Conservation (phyloP, 495 filamentous ascomycete species). For the Aspergillus nidulans region DNA sequence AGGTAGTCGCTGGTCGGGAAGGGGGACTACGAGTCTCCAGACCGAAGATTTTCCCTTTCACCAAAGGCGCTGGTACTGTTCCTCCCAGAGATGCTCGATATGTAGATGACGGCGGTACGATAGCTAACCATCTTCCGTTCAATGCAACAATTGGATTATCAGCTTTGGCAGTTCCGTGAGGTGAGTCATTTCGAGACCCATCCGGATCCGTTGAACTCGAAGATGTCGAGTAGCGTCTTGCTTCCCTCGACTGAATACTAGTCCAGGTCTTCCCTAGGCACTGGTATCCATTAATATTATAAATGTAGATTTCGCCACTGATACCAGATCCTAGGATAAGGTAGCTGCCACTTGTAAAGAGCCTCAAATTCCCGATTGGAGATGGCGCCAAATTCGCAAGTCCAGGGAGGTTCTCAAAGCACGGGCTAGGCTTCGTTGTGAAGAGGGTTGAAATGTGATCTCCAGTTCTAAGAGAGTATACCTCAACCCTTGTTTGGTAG, state of each 20-base stretch:
- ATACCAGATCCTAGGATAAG: conserved; percentile 70
- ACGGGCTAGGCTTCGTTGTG: conserved; percentile 46
- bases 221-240: conserved; percentile 47
- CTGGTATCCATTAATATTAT: conserved; percentile 60
- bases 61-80: conserved; percentile 36
- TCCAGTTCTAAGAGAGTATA: conserved; percentile 72
- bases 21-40: conserved; percentile 67
- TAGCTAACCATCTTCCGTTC: conserved; percentile 77
- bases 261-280: conserved; percentile 90
- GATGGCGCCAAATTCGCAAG: conserved; percentile 49
- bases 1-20: conserved; percentile 67
- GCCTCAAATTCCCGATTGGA: conserved; percentile 64
- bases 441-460: conserved; percentile 66
- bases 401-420: conserved; percentile 39
- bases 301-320: conserved; percentile 84
- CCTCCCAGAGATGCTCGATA: conserved; percentile 66
- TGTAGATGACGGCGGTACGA: conserved; percentile 65
- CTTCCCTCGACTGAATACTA: conserved; percentile 56
- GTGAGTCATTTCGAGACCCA: conserved; percentile 47
- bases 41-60: conserved; percentile 56
- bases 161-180: conserved; percentile 36
- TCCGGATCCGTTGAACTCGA: conserved; percentile 52
- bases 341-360: conserved; percentile 63
- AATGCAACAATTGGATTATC: conserved; percentile 69
- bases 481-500: conserved; percentile 81